Evolutionary conservation across 495 filamentous ascomycete genomes (phyloP), one percentile per base, ranked within the genome.

Genomic region (Xylaria castorea): DNA sequence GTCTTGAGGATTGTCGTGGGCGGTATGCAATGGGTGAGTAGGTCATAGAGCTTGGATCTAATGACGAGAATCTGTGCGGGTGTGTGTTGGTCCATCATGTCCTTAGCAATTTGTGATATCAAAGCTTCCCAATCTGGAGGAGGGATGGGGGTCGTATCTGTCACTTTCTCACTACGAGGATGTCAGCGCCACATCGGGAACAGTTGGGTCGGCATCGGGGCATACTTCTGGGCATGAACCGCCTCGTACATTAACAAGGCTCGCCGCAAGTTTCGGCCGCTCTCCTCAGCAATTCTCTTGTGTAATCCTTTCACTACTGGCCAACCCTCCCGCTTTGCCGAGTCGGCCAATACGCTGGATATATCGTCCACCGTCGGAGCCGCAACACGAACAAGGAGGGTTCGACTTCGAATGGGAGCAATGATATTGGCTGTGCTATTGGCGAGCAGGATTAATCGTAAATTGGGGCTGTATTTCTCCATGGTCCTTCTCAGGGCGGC

Each of bases 401-500:
- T 97, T 77, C 96, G 86, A 68, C 91, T 94, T 70, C 95, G 87
- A 78, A 99, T 99, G 1, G 96, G 96, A 22, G 95, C 95, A 82
- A 98, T 99, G 76, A 99, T 99, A 76, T 97, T 97, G 69, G 94
- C 93, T 40, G 96, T 99, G 73, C 91, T 94, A 77, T 98, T 98
- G 55, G 95, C 97, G 60, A 98, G 83, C 58, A 99, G 83, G 61
- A 99, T 97, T 75, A 99, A 82, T 44, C 96, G 86, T 73, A 99
- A 75, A 81, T 98, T 99, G 27, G 96, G 95, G 73, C 91, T 94
- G 83, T 99, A 99, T 85, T 99, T 99, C 84, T 99, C 96, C 96
- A 99, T 99, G 0, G 96, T 99, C 69, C 96, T 87, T 79, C 96
- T 89, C 79, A 99, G 85, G 64, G 96, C 96, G 1, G 97, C 97